Conservation (phyloP, 2,329 filamentous ascomycete species). For the Parastagonospora nodorum region DNA sequence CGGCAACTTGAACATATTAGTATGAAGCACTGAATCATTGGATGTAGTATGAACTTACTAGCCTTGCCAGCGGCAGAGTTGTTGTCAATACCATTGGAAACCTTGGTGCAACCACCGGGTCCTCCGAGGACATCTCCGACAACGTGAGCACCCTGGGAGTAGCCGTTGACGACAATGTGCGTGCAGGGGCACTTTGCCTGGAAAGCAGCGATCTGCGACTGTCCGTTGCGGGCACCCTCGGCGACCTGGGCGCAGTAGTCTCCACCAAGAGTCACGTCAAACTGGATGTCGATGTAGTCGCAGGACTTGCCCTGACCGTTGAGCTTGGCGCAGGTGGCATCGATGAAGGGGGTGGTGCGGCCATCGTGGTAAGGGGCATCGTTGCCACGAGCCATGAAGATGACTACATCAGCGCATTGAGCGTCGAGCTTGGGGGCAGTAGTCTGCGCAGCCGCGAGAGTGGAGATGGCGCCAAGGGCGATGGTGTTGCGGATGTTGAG, state of each 20-base stretch:
- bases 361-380: conserved; percentile 25
- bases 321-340: conserved; percentile 26
- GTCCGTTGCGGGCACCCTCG: conserved; percentile 24
- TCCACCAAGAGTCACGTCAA: conserved; percentile 16
- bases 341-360: conserved; percentile 24
- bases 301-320: conserved; percentile 25
- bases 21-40: neutral
- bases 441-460: conserved; percentile 13
- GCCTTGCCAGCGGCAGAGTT: conserved; percentile 24
- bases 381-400: conserved; percentile 31
- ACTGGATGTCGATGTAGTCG: conserved; percentile 29
- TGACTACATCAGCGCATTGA: conserved; percentile 24
- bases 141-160: conserved; percentile 65
- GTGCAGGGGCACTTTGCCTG: conserved; percentile 60
- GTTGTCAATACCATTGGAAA: conserved; percentile 19
- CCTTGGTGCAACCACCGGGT: conserved; percentile 23
- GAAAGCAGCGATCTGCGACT: conserved; percentile 56
- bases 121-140: conserved; percentile 64
- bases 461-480: conserved; percentile 1
- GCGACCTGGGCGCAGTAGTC: conserved; percentile 24
- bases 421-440: conserved; percentile 34
- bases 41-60: conserved; percentile 15
- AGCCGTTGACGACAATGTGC: conserved; percentile 63
- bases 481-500: conserved; percentile 1
- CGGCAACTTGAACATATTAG: conserved; percentile 12